Base-by-base conservation (phyloP, 2,329 filamentous ascomycete species). In the Colletotrichum horii region DNA sequence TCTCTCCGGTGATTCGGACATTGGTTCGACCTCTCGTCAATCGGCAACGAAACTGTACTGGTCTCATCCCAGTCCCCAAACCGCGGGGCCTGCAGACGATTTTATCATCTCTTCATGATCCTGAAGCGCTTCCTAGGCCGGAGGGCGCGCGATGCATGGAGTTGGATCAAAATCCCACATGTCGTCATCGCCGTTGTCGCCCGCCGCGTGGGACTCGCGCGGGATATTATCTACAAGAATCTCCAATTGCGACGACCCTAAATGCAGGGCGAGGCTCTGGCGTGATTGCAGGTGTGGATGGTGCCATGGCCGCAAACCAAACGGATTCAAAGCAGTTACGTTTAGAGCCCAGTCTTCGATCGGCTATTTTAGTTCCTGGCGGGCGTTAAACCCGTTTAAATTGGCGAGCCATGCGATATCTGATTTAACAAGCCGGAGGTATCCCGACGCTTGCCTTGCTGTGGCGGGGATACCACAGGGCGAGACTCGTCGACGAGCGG, bases 101-200 rank as follows among this genome's bases (percentile, higher is more conserved):
- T 66, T 73, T 68, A 73, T 68, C 58, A 43, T 16, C 28, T 6
- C 14, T 26, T 16, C 22, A 32, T 16, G 55, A 30, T 43, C 15
- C 48, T 58, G 60, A 48, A 58, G 34, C 8, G 19, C 32, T 34
- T 48, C 28, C 55, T 67, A 67, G 62, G 69, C 55, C n/a, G 12
- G 48, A 52, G n/a, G 43, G 43, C 16, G 36, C 38, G 38, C 28
- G 36, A 67, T 52, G 19, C 30, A 66, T 55, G 52, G 32, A 56
- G 65, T 6, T 30, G 3, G 32, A 7, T 22, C 8, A 60, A 60
- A 26, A 65, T 24, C 9, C 5, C 56, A n/a, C 43, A 75, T 75
- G 62, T 75, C 75, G 75, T 66, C 68, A 75, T 75, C 60, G 52
- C 66, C 71, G 71, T 71, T 74, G 71, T 58, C 62, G 71, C 66